Evolutionary conservation across 441 rosid species (phyloP).

Genomic region (Rhodomyrtus psidioides): DNA sequence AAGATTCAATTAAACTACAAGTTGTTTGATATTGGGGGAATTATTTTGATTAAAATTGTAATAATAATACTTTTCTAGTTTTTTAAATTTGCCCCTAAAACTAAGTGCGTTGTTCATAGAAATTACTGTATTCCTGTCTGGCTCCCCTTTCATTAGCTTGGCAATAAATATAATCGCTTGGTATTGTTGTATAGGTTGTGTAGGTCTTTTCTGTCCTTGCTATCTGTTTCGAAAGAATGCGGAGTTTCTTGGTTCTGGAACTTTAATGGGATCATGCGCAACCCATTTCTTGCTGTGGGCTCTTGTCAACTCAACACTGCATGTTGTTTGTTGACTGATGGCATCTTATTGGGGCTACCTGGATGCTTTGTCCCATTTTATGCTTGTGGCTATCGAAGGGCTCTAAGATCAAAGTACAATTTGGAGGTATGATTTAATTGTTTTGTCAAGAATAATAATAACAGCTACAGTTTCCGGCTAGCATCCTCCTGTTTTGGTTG

Average conservation of each 20-base stretch:
- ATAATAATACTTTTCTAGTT: not conserved
- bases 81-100: not conserved
- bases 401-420: constrained; percentile 63
- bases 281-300: constrained; percentile 73
- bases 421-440: constrained; percentile 42
- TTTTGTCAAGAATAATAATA: not conserved
- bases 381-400: constrained; percentile 81
- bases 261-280: constrained; percentile 66
- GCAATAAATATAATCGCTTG: not conserved
- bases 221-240: constrained; percentile 84
- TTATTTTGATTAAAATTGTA: not conserved
- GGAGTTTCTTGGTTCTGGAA: constrained; percentile 81
- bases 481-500: not conserved
- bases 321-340: constrained; percentile 70
- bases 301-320: constrained; percentile 56
- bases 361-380: constrained; percentile 85
- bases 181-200: constrained; percentile 36
- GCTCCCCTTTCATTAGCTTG: not conserved
- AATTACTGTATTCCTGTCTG: not conserved
- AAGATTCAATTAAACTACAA: not conserved
- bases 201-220: constrained; percentile 85
- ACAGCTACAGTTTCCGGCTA: not conserved
- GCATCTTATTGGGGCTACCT: constrained; percentile 65
- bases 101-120: not conserved
- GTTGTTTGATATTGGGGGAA: not conserved